Evolutionary conservation across 176 grass and related monocot genomes (phyloP), one percentile per base, ranked within the genome.

Genomic region (Cenchrus americanus): DNA sequence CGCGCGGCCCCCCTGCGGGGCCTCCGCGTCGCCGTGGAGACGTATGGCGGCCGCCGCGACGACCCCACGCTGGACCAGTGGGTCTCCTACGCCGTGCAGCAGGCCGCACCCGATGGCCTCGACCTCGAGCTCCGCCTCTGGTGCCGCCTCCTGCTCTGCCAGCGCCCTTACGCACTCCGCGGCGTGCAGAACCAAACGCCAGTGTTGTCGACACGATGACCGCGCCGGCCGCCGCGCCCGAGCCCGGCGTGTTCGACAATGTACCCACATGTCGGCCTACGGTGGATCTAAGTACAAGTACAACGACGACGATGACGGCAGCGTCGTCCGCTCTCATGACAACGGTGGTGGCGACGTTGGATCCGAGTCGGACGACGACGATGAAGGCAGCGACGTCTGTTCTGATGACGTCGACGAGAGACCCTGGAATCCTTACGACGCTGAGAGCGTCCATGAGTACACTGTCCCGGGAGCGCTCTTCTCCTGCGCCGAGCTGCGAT

Each of bases 81-180:
- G 84, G 14, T 86, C 66, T 72, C 57, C 6, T 72, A 40, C 54
- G 83, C 83, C 54, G 8, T 85, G 43, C 54, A 40, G 75, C 42
- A 71, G 55, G 65, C 65, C 13, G 74, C 62, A 4, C 12, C 50
- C 1, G 64, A 10, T 8, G 73, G 32, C 34, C 14, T 85, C 15
- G 40, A 77, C 6, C 37, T 77, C 62, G 42, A 60, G 0, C 74
- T 85, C 24, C 62, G 73, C 73, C 62, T 84, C 71, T 4, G 7
- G 0, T 3, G 62, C n/a, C 8, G 2, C 19, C 10, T 17, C 47
- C 4, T 21, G 0, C 0, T 12, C 19, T 52, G 13, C 60, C 0
- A 3, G 1, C 8, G 9, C 14, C 42, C 10, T 22, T 71, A 49
- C 69, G 23, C 1, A 0, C n/a, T 44, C 66, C 40, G 40, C 66